Evolutionary conservation across 208 protist species (phyloP), one percentile per base, ranked within the genome.

Genomic region (Leishmania aethiopica): DNA sequence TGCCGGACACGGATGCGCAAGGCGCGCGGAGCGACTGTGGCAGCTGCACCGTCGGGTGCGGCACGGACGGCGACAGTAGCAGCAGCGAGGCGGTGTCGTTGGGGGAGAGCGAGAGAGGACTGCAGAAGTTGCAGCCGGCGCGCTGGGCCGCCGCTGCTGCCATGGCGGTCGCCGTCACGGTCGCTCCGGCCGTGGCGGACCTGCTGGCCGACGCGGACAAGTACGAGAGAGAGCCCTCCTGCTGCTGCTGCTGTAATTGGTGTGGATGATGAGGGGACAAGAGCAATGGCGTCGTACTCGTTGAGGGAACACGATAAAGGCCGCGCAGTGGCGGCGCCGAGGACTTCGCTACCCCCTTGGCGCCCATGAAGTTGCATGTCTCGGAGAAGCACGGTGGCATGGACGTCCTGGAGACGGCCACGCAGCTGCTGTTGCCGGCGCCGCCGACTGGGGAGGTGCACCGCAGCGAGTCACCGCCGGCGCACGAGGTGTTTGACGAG

Each of bases 51-150:
- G 60, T 47, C n/a, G 57, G 51, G 45, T n/a, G 47, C 6, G 49
- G 35, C 49, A 47, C 51, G 7, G 72, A 62, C 32, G 51, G 32
- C 17, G 72, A 62, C 32, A 59, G 47, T 35, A 35, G 32, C 51
- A 77, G 47, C 72, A 77, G 72, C 51, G 72, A 77, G 17, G 60
- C 53, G n/a, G 49, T 75, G 37, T 51, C 57, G 62, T 37, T 73
- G 32, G 73, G 79, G 40, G 79, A 83, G 32, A 77, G 57, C n/a
- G 73, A 78, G 35, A 78, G 73, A 7, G 79, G 79, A 40, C 79
- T 83, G 42, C 40, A 28, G 37, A 83, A 51, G 51, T 47, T 28
- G 72, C 59, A 77, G 47, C 72, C 72, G 5, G 32, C 19, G 22
- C 72, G 35, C 51, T 62, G 72, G 32, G 75, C 37, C 17, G 53